A percentile compares a stretch with the other conserved stretches of the same genome.
Conservation (phyloP, 768 basidiomycete genomes). For the Flagelloscypha sp. region DNA sequence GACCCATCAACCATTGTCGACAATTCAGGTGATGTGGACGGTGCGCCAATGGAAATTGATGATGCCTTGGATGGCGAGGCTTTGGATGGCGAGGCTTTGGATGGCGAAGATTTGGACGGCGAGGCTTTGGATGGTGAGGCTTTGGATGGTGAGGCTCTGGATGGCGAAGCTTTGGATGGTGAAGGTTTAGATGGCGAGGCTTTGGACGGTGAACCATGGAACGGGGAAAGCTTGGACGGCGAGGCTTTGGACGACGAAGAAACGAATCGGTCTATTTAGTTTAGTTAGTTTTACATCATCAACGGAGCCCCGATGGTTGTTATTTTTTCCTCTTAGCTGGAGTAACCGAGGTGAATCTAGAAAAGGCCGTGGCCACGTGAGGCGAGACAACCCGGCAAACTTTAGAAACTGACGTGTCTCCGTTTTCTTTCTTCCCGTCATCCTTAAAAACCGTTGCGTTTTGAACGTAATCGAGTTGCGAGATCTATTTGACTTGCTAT, state of each 20-base stretch:
- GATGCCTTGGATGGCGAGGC: slow-evolving; percentile 31
- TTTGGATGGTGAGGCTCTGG: slow-evolving; percentile 30
- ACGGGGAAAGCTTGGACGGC: slow-evolving; percentile 32
- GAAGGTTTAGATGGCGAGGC: slow-evolving; percentile 24
- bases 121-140: slow-evolving; percentile 36
- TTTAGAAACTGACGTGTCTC: too few relatives aligned
- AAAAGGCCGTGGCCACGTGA: too few relatives aligned
- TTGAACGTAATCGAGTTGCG: too few relatives aligned
- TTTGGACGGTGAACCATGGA: slow-evolving; percentile 22
- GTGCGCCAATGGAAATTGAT: slow-evolving; percentile 32
- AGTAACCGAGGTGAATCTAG: too few relatives aligned
- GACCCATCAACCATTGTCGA: slow-evolving; percentile 30
- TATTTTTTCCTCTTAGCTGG: too few relatives aligned
- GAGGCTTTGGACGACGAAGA: slow-evolving; percentile 26
- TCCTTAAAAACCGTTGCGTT: too few relatives aligned
- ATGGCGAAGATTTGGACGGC: slow-evolving; percentile 41
- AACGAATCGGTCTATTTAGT: too few relatives aligned
- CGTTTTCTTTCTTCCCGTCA: too few relatives aligned
- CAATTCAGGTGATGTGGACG: slow-evolving; percentile 42
- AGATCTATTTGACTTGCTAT: too few relatives aligned
- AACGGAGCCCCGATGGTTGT: too few relatives aligned
- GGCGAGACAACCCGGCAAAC: too few relatives aligned
- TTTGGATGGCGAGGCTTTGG: slow-evolving; percentile 33
- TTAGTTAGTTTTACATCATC: too few relatives aligned
- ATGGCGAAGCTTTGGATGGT: slow-evolving; percentile 36